phyloP scores from a whole-genome alignment of 495 filamentous ascomycete species.

The Penicillium ochrochloron region DNA sequence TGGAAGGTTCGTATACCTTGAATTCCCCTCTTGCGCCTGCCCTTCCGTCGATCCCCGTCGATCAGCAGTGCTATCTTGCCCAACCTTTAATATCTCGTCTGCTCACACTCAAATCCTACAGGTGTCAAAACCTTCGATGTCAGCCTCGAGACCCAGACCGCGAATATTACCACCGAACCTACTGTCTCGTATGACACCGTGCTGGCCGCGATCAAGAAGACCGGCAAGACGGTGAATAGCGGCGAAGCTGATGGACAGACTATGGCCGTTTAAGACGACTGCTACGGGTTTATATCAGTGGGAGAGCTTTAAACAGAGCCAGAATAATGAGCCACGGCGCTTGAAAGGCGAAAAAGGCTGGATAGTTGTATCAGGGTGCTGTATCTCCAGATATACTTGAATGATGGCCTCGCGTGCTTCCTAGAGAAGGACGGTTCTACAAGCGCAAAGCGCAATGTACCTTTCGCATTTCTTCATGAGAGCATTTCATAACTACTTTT shows the following conservation, averaged over 20 bases:
- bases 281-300: neutral
- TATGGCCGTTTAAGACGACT: constrained; percentile 36
- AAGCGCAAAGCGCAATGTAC: constrained; percentile 22
- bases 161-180: constrained; percentile 67
- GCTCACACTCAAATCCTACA: constrained; percentile 37
- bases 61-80: neutral
- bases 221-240: constrained; percentile 84
- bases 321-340: neutral
- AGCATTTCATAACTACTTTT: neutral
- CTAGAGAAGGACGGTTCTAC: constrained; percentile 1
- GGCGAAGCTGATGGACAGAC: constrained; percentile 64
- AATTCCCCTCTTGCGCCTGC: neutral
- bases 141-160: constrained; percentile 81
- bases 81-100: neutral
- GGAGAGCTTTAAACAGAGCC: neutral
- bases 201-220: constrained; percentile 89
- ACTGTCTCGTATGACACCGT: constrained; percentile 77
- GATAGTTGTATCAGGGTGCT: neutral
- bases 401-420: neutral
- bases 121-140: constrained; percentile 88
- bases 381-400: neutral
- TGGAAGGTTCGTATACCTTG: constrained; percentile 68
- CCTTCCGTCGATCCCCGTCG: neutral
- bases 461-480: constrained; percentile 5
- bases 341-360: neutral